A percentile compares a stretch with the other conserved stretches of the same genome.
Evolutionary conservation across 2,329 filamentous ascomycete genomes (phyloP).

Genomic region (Hirsutella minnesotensis): DNA sequence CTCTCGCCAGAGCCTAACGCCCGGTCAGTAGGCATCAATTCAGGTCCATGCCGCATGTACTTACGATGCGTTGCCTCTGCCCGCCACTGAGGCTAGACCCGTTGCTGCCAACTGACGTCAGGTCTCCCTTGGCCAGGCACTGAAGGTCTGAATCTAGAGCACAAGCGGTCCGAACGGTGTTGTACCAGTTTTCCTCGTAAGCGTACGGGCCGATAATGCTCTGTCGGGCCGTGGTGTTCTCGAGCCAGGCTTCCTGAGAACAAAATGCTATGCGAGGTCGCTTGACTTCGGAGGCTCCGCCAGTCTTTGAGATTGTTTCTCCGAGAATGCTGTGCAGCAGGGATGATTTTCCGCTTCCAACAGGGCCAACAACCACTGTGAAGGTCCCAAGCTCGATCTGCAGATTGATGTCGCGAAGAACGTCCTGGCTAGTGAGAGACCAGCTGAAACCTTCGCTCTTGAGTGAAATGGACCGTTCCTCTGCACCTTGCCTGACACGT

Average conservation of each 20-base stretch:
- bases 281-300: conserved; percentile 3
- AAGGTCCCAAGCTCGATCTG: conserved; percentile 4
- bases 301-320: conserved; percentile 6
- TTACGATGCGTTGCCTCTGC: conserved; percentile 6
- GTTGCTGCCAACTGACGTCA: conserved; percentile 8
- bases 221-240: conserved; percentile 9
- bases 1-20: conserved; percentile 13
- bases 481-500: too few species aligned
- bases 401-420: conserved; percentile 2
- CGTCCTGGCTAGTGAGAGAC: too few species aligned
- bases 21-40: too few species aligned
- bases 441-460: too few species aligned
- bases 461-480: too few species aligned
- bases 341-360: conserved; percentile 12
- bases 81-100: conserved; percentile 14
- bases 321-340: conserved; percentile 9
- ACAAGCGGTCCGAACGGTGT: conserved; percentile 8
- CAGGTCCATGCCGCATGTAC: too few species aligned
- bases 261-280: conserved; percentile 8
- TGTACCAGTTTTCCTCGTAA: conserved; percentile 10
- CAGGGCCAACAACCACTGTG: conserved; percentile 10
- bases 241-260: conserved; percentile 11
- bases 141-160: conserved; percentile 8
- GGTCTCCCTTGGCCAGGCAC: conserved; percentile 9
- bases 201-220: conserved; percentile 10